Conservation (phyloP, 2,329 filamentous ascomycete genomes). For the Karstenula rhodostoma region DNA sequence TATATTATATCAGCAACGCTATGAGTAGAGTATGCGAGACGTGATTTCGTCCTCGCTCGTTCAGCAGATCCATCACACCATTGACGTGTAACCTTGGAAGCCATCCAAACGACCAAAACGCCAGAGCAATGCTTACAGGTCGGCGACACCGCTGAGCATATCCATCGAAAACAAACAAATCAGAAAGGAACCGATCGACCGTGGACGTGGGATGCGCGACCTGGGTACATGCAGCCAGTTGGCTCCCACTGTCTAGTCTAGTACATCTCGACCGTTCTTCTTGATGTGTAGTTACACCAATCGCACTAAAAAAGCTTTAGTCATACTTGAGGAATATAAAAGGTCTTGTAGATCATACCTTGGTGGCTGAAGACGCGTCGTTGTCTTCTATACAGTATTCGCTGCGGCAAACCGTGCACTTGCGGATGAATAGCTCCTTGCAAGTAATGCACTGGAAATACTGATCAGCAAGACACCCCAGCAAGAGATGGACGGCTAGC, state of each 20-base stretch:
- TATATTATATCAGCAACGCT: constrained; percentile 30
- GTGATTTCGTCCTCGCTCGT: constrained; percentile 3
- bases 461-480: constrained; percentile 6
- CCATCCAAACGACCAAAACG: background rate
- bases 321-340: background rate
- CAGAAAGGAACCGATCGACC: background rate
- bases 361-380: constrained; percentile 75
- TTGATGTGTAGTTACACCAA: constrained; percentile 50
- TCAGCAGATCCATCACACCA: constrained; percentile 12
- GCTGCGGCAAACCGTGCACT: constrained; percentile 75
- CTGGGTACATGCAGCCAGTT: background rate
- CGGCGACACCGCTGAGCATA: background rate
- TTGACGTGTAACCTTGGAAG: background rate
- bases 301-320: constrained; percentile 43
- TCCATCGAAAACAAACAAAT: background rate
- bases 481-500: constrained; percentile 12
- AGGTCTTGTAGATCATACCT: constrained; percentile 43
- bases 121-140: background rate
- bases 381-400: constrained; percentile 88
- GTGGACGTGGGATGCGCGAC: background rate
- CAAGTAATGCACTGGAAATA: constrained; percentile 73
- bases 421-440: constrained; percentile 73
- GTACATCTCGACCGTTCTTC: constrained; percentile 47
- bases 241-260: constrained; percentile 17
- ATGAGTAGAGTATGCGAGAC: constrained; percentile 18